Evolutionary conservation across 2,329 filamentous ascomycete genomes (phyloP), one percentile per base, ranked within the genome.

Genomic region (Monilinia fructigena): DNA sequence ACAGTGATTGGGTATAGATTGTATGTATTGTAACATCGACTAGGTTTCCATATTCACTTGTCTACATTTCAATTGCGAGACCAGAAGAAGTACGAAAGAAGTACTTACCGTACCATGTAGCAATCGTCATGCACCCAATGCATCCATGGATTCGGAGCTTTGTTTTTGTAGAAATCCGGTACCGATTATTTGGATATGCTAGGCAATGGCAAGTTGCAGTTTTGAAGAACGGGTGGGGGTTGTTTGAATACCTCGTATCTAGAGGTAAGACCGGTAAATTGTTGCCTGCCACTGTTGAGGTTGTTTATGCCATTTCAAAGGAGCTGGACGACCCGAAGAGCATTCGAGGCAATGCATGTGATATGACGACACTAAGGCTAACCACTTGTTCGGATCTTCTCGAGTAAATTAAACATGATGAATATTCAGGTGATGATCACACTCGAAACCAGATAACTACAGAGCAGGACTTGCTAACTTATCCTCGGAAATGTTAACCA

Each of bases 141-240:
- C 45, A 48, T 47, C n/a, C 47, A 62, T 62, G 18, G 23, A 62
- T 42, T 54, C 48, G 59, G 59, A 10, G 40, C 18, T 62, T 54
- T 52, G 31, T 35, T 48, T 18, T 42, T 28, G 47, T 62, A 28
- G 38, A 40, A 14, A 63, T n/a, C 60, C 35, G 60, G 48, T 63
- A 63, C 60, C 48, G 60, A 55, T 31, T 8, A 12, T 54, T 55
- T n/a, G 60, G 60, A 63, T 38, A 12, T 60, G 45, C 12, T 35
- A 48, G 20, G 28, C n/a, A 28, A 45, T 58, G 38, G 42, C 10
- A n/a, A 18, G 26, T 48, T 50, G 47, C 8, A 50, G n/a, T 26
- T 2, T 35, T 35, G 42, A 47, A 31, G 20, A 59, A 14, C 18
- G 16, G 28, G 16, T 6, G 2, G 4, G 18, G 12, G 1, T 59